A percentile compares a stretch with the other conserved stretches of the same genome.
Conservation (phyloP, 257 asterid species). For the Solanum gandarillasii region DNA sequence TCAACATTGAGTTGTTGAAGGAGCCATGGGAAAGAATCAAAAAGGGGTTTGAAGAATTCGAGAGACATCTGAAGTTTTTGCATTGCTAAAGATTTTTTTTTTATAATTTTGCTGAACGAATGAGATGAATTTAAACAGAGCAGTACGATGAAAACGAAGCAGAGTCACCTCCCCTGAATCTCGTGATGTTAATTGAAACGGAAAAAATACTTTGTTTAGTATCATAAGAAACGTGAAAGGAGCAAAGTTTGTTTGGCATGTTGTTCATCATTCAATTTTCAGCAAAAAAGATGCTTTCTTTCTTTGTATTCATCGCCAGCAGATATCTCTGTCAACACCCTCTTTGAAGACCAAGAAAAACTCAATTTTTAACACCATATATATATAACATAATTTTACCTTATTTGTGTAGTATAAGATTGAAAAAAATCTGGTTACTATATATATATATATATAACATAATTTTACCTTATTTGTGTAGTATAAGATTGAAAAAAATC, state of each 20-base stretch:
- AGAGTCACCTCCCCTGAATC: background rate
- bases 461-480: too few species aligned
- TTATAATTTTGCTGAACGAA: too few species aligned
- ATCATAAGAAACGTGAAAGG: background rate
- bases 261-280: background rate
- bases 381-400: too few species aligned
- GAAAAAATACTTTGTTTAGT: background rate
- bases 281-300: background rate
- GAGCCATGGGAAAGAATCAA: background rate
- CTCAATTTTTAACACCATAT: too few species aligned
- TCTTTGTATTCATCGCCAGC: background rate
- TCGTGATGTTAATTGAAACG: background rate
- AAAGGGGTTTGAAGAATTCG: background rate
- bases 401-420: too few species aligned
- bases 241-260: background rate
- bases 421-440: too few species aligned
- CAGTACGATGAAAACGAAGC: background rate
- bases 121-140: background rate
- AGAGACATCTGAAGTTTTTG: background rate
- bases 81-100: background rate
- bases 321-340: too few species aligned
- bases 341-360: too few species aligned
- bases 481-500: too few species aligned
- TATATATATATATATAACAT: too few species aligned
- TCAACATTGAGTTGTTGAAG: background rate